phyloP scores from a whole-genome alignment of 176 grass and related monocot species.

The Ensete glaucum region DNA sequence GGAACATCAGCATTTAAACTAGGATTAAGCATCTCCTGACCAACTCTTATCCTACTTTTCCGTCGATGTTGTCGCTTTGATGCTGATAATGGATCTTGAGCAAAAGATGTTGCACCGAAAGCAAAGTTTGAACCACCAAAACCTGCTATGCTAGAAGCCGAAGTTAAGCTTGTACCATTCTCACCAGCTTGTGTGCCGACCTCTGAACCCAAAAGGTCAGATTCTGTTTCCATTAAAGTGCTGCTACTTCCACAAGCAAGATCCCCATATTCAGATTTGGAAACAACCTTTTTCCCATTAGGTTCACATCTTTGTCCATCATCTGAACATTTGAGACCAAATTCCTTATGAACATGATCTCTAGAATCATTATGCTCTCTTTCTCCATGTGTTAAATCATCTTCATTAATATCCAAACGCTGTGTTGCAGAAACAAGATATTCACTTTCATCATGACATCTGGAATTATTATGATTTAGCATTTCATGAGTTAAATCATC shows the following conservation, averaged over 20 bases:
- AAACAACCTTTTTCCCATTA: slow-evolving; percentile 22
- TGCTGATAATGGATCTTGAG: slow-evolving; percentile 28
- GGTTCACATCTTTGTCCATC: background rate
- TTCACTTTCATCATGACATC: background rate
- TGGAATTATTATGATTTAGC: background rate
- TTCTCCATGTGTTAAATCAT: background rate
- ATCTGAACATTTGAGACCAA: slow-evolving; percentile 1
- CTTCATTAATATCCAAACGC: background rate
- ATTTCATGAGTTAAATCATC: background rate
- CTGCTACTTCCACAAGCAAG: slow-evolving; percentile 5
- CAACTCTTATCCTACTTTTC: slow-evolving; percentile 48
- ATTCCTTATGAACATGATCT: background rate
- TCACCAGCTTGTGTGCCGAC: slow-evolving; percentile 11
- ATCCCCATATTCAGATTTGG: slow-evolving; percentile 20
- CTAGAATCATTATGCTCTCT: background rate
- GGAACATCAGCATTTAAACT: background rate
- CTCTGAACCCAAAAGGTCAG: slow-evolving; percentile 3
- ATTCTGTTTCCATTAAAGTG: slow-evolving; percentile 26
- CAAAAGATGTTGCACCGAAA: slow-evolving; percentile 38
- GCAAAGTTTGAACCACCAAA: slow-evolving; percentile 27
- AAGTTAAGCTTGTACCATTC: slow-evolving; percentile 21
- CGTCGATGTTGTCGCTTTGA: slow-evolving; percentile 46
- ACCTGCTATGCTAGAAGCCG: slow-evolving; percentile 17
- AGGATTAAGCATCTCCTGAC: slow-evolving; percentile 2
- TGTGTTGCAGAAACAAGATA: background rate